Evolutionary conservation across 1,139 yeast genomes (phyloP).

Genomic region (Magnusiomyces paraingens): DNA sequence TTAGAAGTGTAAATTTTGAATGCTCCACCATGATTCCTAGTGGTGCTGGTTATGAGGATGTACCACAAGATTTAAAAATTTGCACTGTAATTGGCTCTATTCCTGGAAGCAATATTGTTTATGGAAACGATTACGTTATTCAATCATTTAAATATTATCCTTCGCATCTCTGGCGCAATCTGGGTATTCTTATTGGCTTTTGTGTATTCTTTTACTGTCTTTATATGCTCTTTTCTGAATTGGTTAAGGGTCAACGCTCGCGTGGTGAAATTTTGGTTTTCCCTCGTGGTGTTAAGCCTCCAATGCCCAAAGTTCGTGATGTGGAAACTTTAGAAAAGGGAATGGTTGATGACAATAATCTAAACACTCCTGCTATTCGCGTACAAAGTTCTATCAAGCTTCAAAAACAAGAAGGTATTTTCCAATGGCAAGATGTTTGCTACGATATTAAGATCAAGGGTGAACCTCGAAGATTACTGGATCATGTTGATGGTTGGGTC

Average conservation of each 20-base stretch:
- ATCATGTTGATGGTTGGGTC: conserved; percentile 71
- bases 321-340: not conserved
- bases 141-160: conserved; percentile 42
- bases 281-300: conserved; percentile 30
- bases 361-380: conserved; percentile 22
- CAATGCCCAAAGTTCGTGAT: not conserved
- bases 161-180: conserved; percentile 70
- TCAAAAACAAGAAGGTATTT: conserved; percentile 37
- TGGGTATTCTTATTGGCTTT: conserved; percentile 57
- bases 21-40: conserved; percentile 45
- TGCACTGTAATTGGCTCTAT: conserved; percentile 57
- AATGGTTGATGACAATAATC: conserved; percentile 18
- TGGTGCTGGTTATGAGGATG: conserved; percentile 39
- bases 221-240: conserved; percentile 53
- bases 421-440: conserved; percentile 69
- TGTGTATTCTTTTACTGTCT: conserved; percentile 45
- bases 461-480: conserved; percentile 47
- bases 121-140: conserved; percentile 50
- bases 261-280: conserved; percentile 71
- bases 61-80: conserved; percentile 37
- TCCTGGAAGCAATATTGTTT: conserved; percentile 48
- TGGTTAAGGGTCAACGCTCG: conserved; percentile 65
- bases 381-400: conserved; percentile 12
- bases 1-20: conserved; percentile 36
- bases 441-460: conserved; percentile 57